Conservation (phyloP, 2,329 filamentous ascomycete genomes). For the Fusarium proliferatum region DNA sequence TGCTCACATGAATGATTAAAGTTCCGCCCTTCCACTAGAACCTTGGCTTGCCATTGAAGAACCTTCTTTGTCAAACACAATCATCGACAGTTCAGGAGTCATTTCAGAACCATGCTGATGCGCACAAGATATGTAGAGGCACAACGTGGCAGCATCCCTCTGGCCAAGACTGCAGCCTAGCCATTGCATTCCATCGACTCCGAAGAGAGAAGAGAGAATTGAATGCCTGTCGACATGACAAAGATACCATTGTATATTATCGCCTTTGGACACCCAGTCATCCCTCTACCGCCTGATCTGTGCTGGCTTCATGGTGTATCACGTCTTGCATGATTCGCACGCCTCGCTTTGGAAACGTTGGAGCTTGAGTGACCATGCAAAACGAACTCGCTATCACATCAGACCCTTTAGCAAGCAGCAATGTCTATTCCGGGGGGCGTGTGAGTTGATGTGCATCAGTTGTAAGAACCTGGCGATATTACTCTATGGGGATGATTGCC, state of each 20-base stretch:
- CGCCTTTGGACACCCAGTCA: slow-evolving; percentile 31
- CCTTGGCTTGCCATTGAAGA: slow-evolving; percentile 12
- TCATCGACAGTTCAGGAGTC: slow-evolving; percentile 33
- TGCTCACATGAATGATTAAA: slow-evolving; percentile 50
- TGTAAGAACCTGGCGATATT: background rate
- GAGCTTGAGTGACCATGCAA: slow-evolving; percentile 31
- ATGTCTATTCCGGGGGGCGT: slow-evolving; percentile 4
- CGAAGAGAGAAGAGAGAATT: slow-evolving; percentile 21
- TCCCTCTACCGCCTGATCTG: slow-evolving; percentile 34
- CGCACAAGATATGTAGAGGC: slow-evolving; percentile 31
- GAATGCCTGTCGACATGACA: slow-evolving; percentile 5
- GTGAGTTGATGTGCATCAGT: background rate
- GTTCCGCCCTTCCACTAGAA: slow-evolving; percentile 22
- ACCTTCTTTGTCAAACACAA: slow-evolving; percentile 19
- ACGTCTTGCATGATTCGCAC: slow-evolving; percentile 16
- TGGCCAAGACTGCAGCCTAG: slow-evolving; percentile 23
- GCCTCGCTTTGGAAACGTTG: slow-evolving; percentile 12
- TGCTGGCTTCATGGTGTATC: slow-evolving; percentile 5
- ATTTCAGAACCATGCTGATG: slow-evolving; percentile 25
- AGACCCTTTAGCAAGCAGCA: slow-evolving; percentile 5
- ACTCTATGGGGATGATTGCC: background rate
- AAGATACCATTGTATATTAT: slow-evolving; percentile 24
- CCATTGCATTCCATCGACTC: slow-evolving; percentile 30
- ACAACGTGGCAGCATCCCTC: slow-evolving; percentile 45
- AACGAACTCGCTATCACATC: slow-evolving; percentile 34